Evolutionary conservation across 2,329 filamentous ascomycete species (phyloP), one percentile per base, ranked within the genome.

Genomic region (Cladosporium sp.): DNA sequence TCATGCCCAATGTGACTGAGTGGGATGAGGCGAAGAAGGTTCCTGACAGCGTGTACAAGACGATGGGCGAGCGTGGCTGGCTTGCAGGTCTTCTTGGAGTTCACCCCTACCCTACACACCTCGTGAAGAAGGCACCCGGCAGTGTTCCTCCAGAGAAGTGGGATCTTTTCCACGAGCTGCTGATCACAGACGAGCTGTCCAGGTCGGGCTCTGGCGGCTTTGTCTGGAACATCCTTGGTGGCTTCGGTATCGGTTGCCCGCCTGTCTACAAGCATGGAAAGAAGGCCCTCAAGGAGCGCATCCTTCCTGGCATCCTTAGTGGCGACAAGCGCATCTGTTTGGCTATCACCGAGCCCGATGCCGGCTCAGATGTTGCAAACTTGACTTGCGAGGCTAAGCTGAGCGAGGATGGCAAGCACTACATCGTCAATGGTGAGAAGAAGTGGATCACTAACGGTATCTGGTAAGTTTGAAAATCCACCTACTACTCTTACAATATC

Each of bases 361-460:
- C 93, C 14, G 95, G 95, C 53, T 92, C 89, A 70, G 95, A 99
- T 77, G 95, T 99, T 11, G 95, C 95, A 67, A 98, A 97, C 80
- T 78, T 99, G 71, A 95, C 89, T 16, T 98, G 94, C 79, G 93
- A 98, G 84, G 95, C 95, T 29, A 97, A 97, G 84, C 86, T 98
- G 66, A 91, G 87, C 69, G 91, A 95, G 72, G 95, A 99, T 74
- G 95, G 95, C 75, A 98, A 98, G 84, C 92, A 98, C 82, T 99
- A 96, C 81, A 98, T 98, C 72, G 95, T 99, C 80, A 99, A 98
- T 76, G 95, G 95, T 64, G 94, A 97, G 87, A 98, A 99, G 90
- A 99, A 99, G 83, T 98, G 95, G 94, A 98, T 98, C 80, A 98
- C 94, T 74, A 99, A 99, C 81, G 95, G 95, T 75, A 88, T 97